A percentile compares a stretch with the other conserved stretches of the same genome.
phyloP scores from a whole-genome alignment of 108 stramenopile species.

The Cylindrotheca fusiformis region DNA sequence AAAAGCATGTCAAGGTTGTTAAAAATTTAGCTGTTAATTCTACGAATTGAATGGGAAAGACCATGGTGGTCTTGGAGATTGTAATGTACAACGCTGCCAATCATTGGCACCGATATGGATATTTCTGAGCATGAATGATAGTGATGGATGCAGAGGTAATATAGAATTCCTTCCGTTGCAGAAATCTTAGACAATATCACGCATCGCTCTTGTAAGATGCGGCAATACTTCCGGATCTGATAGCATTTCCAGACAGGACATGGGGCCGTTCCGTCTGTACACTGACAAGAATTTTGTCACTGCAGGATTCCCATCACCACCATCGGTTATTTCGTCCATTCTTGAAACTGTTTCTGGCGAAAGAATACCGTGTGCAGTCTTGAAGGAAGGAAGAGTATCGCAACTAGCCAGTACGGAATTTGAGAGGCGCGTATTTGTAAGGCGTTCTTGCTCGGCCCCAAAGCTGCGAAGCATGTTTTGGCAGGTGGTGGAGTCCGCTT shows the following conservation, averaged over 20 bases:
- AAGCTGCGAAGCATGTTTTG: constrained; percentile 33
- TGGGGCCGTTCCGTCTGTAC: constrained; percentile 64
- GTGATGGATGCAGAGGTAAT: too few relatives aligned
- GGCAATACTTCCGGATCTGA: constrained; percentile 72
- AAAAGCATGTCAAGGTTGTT: too few relatives aligned
- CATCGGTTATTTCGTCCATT: constrained; percentile 47
- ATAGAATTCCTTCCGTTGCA: too few relatives aligned
- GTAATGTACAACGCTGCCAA: too few relatives aligned
- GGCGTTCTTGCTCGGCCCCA: constrained; percentile 4
- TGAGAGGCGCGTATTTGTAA: constrained; percentile 8
- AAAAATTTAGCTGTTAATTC: too few relatives aligned
- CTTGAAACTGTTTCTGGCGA: constrained; percentile 75
- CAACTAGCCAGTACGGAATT: constrained; percentile 55
- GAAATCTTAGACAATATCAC: constrained; percentile 49
- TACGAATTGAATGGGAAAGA: too few relatives aligned
- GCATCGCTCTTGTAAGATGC: constrained; percentile 76
- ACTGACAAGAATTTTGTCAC: constrained; percentile 49
- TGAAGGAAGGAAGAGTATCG: constrained; percentile 61
- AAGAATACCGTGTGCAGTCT: constrained; percentile 75
- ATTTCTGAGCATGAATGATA: too few relatives aligned
- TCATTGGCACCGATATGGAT: too few relatives aligned
- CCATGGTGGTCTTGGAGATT: too few relatives aligned
- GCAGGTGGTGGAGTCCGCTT: constrained; percentile 15
- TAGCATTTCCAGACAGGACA: constrained; percentile 78
- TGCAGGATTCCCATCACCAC: constrained; percentile 23